Conservation (phyloP, 768 basidiomycete species). For the Trametes coccinea region DNA sequence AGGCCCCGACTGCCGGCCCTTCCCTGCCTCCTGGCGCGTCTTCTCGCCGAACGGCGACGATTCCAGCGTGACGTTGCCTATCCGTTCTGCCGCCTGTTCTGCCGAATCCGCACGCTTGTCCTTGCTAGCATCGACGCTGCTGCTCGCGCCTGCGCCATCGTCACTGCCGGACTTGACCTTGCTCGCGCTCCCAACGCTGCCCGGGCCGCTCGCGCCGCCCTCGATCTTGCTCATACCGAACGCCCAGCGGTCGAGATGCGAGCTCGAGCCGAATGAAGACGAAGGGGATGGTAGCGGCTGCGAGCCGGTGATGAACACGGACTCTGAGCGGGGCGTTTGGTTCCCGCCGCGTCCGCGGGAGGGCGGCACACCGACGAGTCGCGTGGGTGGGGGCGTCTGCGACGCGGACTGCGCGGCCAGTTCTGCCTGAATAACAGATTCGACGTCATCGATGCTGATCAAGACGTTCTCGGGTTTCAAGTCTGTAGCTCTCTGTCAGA, state of each 20-base stretch:
- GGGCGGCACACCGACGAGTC: constrained; percentile 90
- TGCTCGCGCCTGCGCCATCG: background rate
- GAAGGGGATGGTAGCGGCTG: constrained; percentile 90
- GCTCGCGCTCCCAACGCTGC: constrained; percentile 32
- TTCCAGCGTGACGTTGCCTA: constrained; percentile 50
- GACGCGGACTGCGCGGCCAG: constrained; percentile 56
- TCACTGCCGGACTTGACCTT: constrained; percentile 30
- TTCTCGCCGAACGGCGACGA: constrained; percentile 41
- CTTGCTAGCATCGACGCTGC: constrained; percentile 24
- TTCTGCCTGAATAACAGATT: constrained; percentile 86
- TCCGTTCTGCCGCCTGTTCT: constrained; percentile 50
- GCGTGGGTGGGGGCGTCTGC: constrained; percentile 46
- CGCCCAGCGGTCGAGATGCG: constrained; percentile 78
- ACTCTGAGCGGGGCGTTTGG: constrained; percentile 88
- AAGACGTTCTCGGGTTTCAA: constrained; percentile 98
- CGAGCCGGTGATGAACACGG: constrained; percentile 84
- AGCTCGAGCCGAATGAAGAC: constrained; percentile 67
- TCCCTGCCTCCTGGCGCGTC: constrained; percentile 37
- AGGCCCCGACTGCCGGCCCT: constrained; percentile 49
- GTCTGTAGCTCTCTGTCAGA: constrained; percentile 46
- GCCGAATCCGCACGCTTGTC: constrained; percentile 38
- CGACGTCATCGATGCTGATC: constrained; percentile 96
- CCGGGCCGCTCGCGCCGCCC: constrained; percentile 38
- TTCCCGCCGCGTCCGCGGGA: constrained; percentile 93
- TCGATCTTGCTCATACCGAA: constrained; percentile 95